phyloP scores from a whole-genome alignment of 148 eudicot genomes.

The Cornus florida region DNA sequence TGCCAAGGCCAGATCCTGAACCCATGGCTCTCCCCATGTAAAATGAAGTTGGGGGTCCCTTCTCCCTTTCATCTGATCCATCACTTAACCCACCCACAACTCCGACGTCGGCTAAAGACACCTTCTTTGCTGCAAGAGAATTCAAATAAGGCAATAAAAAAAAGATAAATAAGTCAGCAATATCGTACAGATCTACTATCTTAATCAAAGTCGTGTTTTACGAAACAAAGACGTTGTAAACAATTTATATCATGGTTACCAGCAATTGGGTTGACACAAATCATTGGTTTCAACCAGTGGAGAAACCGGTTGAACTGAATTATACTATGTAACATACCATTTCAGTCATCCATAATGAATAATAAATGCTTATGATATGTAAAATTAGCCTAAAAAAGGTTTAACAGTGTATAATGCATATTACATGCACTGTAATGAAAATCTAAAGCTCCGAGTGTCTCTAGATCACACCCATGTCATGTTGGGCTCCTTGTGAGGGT shows the following conservation, averaged over 20 bases:
- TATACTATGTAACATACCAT: background rate
- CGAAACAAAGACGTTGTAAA: background rate
- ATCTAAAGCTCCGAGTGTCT: too few relatives aligned
- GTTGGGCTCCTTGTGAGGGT: too few relatives aligned
- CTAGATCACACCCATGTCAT: too few relatives aligned
- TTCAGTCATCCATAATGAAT: background rate
- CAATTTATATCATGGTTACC: background rate
- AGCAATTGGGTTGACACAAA: background rate
- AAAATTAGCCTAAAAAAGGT: too few relatives aligned
- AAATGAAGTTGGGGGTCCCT: conserved; percentile 55
- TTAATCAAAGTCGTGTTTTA: background rate
- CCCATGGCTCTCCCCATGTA: conserved; percentile 86
- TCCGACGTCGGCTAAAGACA: conserved; percentile 72
- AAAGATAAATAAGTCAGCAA: background rate
- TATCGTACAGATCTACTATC: background rate
- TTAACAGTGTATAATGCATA: too few relatives aligned
- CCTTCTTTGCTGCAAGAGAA: conserved; percentile 81
- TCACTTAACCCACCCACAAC: conserved; percentile 74
- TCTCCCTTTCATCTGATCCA: conserved; percentile 61
- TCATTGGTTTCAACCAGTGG: background rate
- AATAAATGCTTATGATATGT: background rate
- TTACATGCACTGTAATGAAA: too few relatives aligned
- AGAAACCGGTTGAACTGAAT: background rate
- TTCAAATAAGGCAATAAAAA: conserved; percentile 5
- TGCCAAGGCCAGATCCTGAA: conserved; percentile 54